Evolutionary conservation across 352 stramenopile genomes (phyloP).

Genomic region (Phytophthora syringae): DNA sequence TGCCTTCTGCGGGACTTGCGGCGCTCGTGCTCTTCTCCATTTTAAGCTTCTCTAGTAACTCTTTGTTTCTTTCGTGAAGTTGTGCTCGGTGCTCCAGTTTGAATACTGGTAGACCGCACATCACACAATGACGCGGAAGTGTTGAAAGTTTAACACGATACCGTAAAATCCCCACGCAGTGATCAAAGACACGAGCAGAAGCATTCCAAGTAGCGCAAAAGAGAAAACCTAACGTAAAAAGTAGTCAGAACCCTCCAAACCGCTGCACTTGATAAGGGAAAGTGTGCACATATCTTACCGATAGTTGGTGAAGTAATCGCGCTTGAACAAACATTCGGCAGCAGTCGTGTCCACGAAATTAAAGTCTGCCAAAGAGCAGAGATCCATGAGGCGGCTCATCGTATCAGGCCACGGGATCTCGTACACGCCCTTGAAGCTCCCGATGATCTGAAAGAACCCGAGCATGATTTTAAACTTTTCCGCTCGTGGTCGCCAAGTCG

Average conservation of each 20-base stretch:
- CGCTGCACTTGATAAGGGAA: background rate
- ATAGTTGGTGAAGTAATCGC: constrained; percentile 75
- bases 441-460: constrained; percentile 80
- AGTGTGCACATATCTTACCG: constrained; percentile 23
- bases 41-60: constrained; percentile 54
- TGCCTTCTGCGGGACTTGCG: too few species aligned
- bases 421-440: constrained; percentile 77
- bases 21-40: too few species aligned
- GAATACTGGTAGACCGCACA: constrained; percentile 66
- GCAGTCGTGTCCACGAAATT: constrained; percentile 70
- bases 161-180: constrained; percentile 55
- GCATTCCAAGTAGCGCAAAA: constrained; percentile 52
- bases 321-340: constrained; percentile 68
- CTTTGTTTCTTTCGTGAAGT: constrained; percentile 38
- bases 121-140: constrained; percentile 64
- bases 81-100: constrained; percentile 39
- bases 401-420: constrained; percentile 71
- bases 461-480: constrained; percentile 87
- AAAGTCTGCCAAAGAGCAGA: constrained; percentile 75
- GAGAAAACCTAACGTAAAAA: constrained; percentile 37
- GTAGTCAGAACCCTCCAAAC: background rate
- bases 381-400: constrained; percentile 68
- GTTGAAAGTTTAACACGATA: constrained; percentile 65
- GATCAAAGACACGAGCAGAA: constrained; percentile 43
- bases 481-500: constrained; percentile 47